phyloP scores from a whole-genome alignment of 1,284 basidiomycete species.

The Vanrija humicola region DNA sequence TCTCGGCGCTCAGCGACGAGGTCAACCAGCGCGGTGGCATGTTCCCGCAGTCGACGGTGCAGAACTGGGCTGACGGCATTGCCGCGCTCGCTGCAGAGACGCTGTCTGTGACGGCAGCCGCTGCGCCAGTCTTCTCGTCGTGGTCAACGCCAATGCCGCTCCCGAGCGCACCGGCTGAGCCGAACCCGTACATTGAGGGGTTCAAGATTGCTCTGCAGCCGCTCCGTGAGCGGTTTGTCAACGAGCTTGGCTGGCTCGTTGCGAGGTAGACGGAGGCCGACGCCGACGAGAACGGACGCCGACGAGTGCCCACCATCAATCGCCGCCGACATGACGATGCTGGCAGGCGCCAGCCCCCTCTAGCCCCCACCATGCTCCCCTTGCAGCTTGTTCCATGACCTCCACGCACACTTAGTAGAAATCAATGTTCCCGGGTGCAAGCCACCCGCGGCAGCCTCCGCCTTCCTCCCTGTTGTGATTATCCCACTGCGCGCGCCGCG shows the following conservation, averaged over 20 bases:
- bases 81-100: constrained; percentile 19
- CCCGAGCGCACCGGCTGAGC: not conserved
- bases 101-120: not conserved
- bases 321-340: not conserved
- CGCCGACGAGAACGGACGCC: no score
- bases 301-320: not conserved
- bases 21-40: constrained; percentile 44
- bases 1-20: constrained; percentile 26
- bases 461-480: no score
- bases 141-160: constrained; percentile 15
- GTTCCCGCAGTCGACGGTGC: constrained; percentile 34
- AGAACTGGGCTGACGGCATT: constrained; percentile 32
- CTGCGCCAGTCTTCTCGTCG: constrained; percentile 1
- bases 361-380: no score
- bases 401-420: no score
- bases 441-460: no score
- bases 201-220: constrained; percentile 33
- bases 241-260: constrained; percentile 39
- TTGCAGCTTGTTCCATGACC: no score
- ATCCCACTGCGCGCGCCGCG: no score
- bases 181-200: constrained; percentile 22
- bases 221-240: constrained; percentile 26
- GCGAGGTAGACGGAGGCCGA: not conserved
- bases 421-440: no score
- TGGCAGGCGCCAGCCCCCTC: no score